These are phyloP conservation scores for Trichoderma erinaceum DNA, from an alignment of 495 filamentous ascomycete genomes.

Conservation along the genomic window DNA sequence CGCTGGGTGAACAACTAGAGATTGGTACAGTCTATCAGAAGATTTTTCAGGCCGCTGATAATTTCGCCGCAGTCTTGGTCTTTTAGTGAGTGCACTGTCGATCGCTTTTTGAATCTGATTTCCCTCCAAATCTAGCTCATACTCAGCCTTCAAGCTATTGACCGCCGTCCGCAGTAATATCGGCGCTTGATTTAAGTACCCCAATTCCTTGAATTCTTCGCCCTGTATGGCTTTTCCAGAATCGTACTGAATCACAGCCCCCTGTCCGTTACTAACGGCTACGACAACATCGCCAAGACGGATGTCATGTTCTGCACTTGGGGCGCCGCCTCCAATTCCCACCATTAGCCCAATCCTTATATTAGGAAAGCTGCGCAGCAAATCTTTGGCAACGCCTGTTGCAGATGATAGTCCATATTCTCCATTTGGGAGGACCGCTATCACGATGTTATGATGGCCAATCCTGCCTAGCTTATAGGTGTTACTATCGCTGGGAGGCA, in stretches of 20 bases:
- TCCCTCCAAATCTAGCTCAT: not conserved
- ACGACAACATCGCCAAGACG: conserved; percentile 28
- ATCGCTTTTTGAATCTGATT: not conserved
- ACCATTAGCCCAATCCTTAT: conserved; percentile 42
- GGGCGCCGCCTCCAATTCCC: conserved; percentile 41
- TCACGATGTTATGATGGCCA: conserved; percentile 37
- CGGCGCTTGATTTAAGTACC: not conserved
- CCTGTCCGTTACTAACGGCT: conserved; percentile 10
- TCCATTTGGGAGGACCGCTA: conserved; percentile 34
- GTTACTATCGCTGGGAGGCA: conserved; percentile 28
- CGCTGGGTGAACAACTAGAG: not conserved
- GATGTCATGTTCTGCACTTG: conserved; percentile 31
- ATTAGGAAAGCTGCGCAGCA: conserved; percentile 36
- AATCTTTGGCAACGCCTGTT: conserved; percentile 27
- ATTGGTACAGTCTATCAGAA: not conserved
- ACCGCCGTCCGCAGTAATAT: not conserved
- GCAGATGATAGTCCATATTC: conserved; percentile 33
- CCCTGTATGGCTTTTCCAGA: no score
- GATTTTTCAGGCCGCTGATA: conserved; percentile 6
- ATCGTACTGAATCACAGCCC: conserved; percentile 28
- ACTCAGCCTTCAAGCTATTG: not conserved
- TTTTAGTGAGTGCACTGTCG: conserved; percentile 15
- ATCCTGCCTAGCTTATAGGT: conserved; percentile 32
- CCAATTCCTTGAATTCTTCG: not conserved
- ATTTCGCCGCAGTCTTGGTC: conserved; percentile 19